These are phyloP conservation scores for Apostasia shenzhenica DNA, from an alignment of 106 monocot genomes.

Conservation along the genomic window DNA sequence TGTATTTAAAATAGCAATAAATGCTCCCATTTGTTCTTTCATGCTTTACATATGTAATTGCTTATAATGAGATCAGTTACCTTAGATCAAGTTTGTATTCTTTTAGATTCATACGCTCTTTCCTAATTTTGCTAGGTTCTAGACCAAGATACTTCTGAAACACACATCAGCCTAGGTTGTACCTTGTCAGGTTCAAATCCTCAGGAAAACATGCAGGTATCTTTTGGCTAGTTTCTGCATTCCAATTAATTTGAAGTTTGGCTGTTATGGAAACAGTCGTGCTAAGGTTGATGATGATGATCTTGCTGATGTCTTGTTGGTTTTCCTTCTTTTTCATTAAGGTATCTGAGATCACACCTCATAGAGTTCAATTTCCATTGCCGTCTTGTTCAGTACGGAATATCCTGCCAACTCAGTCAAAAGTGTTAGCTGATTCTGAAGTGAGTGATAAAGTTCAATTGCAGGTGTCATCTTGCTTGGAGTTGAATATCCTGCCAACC, in stretches of 20 bases:
- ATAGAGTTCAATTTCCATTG: background rate
- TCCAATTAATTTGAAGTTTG: background rate
- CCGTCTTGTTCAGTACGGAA: conserved; percentile 14
- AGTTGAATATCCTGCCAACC: conserved; percentile 4
- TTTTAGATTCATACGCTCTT: too few species aligned
- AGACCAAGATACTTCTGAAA: background rate
- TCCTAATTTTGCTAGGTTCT: too few species aligned
- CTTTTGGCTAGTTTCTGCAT: background rate
- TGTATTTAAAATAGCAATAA: too few species aligned
- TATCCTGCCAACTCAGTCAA: background rate
- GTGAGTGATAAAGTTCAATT: background rate
- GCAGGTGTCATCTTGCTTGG: conserved; percentile 11
- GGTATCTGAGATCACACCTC: background rate
- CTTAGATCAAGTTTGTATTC: too few species aligned
- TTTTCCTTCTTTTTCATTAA: background rate
- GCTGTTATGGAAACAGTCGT: background rate
- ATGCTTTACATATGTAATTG: too few species aligned
- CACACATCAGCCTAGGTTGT: background rate
- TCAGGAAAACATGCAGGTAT: background rate
- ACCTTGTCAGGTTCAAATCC: background rate
- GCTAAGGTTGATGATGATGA: background rate
- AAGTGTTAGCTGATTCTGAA: too few species aligned
- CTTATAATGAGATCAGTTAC: too few species aligned
- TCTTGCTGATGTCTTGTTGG: background rate
- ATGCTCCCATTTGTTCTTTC: too few species aligned